Evolutionary conservation across 2,329 filamentous ascomycete genomes (phyloP).

Genomic region (Nemania diffusa): DNA sequence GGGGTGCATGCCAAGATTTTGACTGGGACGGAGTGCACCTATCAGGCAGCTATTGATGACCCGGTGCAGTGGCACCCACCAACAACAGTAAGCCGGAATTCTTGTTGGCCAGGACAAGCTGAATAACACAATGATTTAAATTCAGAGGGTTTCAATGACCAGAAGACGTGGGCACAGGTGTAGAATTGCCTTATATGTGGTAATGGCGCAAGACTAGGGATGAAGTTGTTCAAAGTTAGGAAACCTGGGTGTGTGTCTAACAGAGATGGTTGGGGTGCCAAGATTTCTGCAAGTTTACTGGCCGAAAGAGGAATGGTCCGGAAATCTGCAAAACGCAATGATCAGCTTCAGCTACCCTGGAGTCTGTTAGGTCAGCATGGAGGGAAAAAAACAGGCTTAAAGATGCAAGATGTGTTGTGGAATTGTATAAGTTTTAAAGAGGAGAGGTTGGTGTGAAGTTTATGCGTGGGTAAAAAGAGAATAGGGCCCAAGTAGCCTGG

Average conservation of each 20-base stretch:
- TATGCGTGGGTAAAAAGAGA: not conserved
- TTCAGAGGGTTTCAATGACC: not conserved
- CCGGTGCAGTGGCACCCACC: slow-evolving; percentile 20
- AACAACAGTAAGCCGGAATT: not conserved
- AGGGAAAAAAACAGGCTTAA: not conserved
- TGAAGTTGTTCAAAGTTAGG: slow-evolving; percentile 5
- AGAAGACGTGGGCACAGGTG: not conserved
- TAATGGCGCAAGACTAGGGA: not conserved
- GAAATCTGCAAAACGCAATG: slow-evolving; percentile 41
- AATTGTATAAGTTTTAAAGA: not conserved
- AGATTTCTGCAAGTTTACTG: slow-evolving; percentile 18
- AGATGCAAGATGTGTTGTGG: slow-evolving; percentile 2
- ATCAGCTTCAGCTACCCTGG: slow-evolving; percentile 35
- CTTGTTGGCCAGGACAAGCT: not conserved
- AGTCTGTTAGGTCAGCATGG: slow-evolving; percentile 13
- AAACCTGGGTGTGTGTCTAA: slow-evolving; percentile 34
- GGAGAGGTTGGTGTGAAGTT: slow-evolving; percentile 3
- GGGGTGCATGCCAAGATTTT: slow-evolving; percentile 24
- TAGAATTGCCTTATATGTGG: not conserved
- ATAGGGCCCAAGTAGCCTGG: slow-evolving; percentile 17
- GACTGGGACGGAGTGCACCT: slow-evolving; percentile 22
- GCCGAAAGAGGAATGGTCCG: slow-evolving; percentile 41
- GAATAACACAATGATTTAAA: not conserved
- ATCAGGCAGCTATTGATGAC: slow-evolving; percentile 18
- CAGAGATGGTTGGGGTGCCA: slow-evolving; percentile 16